Base-by-base conservation (phyloP, 1,284 basidiomycete genomes). In the Chondrostereum purpureum region DNA sequence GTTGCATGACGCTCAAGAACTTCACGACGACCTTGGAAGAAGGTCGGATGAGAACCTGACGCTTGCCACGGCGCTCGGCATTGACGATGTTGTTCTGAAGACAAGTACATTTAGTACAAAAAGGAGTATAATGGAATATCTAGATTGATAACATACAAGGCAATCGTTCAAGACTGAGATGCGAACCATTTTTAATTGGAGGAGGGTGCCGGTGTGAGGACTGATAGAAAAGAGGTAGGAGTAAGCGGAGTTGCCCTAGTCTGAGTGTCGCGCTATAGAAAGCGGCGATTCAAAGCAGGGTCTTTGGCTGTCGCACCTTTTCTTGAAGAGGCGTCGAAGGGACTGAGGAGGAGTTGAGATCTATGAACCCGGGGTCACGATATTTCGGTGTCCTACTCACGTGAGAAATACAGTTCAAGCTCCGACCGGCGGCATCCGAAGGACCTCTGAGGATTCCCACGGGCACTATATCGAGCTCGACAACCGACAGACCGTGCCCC, bases 21-120 rank as follows among this genome's bases (percentile, higher is more conserved):
- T 95, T 95, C 59, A 97, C 83, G 57, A 96, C 81, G 67, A 97
- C 93, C 75, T 97, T 97, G 55, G 91, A 94, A 14, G 89, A 92
- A 52, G 93, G 93, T 48, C 93, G 84, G 69, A 97, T 82, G 57
- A 97, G 83, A 54, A 97, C 93, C 75, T 97, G 93, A 60, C 92
- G 90, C 79, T 97, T 97, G 65, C 93, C 94, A 64, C 92, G 88
- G 66, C 92, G 89, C 77, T 97, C 94, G 62, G 94, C 93, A 60
- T 97, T 97, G 83, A 94, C 89, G 58, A 96, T 95, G 80, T 90
- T 93, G 82, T 95, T 95, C 76, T 85, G 49, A 10, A 12, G n/a
- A 19, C 6, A 24, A 31, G 22, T n/a, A n/a, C n/a, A 49, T 18
- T 42, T 33, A 12, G 20, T 16, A 12, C 17, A 20, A 8, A 22